Evolutionary conservation across 305 asterid genomes (phyloP), one percentile per base, ranked within the genome.

Genomic region (Fraxinus nigra): DNA sequence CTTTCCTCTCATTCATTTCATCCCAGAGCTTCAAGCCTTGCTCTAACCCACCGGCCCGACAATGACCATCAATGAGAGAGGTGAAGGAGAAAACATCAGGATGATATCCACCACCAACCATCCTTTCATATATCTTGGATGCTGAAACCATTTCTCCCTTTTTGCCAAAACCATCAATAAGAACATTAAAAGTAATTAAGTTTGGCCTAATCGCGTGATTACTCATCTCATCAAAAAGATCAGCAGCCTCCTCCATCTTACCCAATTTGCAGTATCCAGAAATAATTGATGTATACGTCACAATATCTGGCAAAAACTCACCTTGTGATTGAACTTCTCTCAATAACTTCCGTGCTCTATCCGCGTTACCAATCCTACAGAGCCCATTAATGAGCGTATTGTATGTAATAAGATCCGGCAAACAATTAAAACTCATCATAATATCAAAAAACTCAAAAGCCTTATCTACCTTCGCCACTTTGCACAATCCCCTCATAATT

Each of bases 61-160:
- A 91, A 89, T 90, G 85, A 61, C 95, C 93, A 59, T 90, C 90
- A 59, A 93, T 90, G 65, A 95, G 97, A 80, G 95, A 89, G 10
- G 98, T 93, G 86, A 89, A 93, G 26, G 95, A 91, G 79, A 91
- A 76, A 69, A 93, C 97, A 90, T 95, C 97, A n/a, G 98, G 99
- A 78, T 28, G 72, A 76, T 86, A 84, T 83, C 94, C 87, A 81
- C 75, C 26, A 76, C 20, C 26, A 24, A 74, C 78, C 97, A 92
- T 91, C 79, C 81, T 90, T 63, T 86, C 90, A 43, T 86, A 88
- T 81, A 90, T 83, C 72, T 85, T 84, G 75, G 54, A 35, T 1
- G 97, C 93, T 6, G 89, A 91, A 86, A 80, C 84, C 90, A 92
- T 81, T 33, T 91, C 93, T 59, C 97, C 94, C 80, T 79, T 85